These are phyloP conservation scores for Penicillium lividum DNA, from an alignment of 495 filamentous ascomycete genomes.

Conservation along the genomic window DNA sequence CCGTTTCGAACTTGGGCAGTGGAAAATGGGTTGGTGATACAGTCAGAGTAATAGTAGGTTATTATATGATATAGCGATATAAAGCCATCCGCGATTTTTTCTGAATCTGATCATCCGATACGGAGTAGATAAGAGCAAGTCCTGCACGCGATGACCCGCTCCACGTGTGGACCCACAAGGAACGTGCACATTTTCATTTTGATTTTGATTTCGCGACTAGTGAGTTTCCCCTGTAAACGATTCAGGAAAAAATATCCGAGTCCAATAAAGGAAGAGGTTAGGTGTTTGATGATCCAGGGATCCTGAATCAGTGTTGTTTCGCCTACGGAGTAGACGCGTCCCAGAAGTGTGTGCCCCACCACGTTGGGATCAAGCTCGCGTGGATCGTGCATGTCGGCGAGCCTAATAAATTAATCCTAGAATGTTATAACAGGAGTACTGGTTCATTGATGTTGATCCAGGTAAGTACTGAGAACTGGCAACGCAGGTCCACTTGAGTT, in stretches of 20 bases:
- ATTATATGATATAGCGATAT: too few relatives aligned
- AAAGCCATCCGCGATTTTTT: too few relatives aligned
- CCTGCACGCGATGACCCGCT: not conserved
- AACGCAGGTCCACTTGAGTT: too few relatives aligned
- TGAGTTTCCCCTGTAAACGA: too few relatives aligned
- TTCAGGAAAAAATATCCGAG: not conserved
- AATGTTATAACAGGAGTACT: too few relatives aligned
- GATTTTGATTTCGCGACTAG: not conserved
- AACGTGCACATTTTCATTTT: not conserved
- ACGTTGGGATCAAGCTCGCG: not conserved
- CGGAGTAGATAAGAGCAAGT: not conserved
- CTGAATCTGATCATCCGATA: too few relatives aligned
- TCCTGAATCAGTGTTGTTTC: not conserved
- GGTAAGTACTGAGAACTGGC: too few relatives aligned
- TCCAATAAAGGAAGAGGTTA: not conserved
- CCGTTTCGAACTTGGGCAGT: constrained; percentile 30
- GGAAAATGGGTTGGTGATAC: not conserved
- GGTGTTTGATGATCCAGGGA: not conserved
- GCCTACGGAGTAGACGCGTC: not conserved
- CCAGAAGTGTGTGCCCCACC: not conserved
- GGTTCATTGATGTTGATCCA: too few relatives aligned
- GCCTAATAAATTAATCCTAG: not conserved
- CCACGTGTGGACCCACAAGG: not conserved
- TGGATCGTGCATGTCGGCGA: not conserved
- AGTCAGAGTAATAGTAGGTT: too few relatives aligned